Conservation (phyloP, 352 stramenopile species). For the Globisporangium lucens region DNA sequence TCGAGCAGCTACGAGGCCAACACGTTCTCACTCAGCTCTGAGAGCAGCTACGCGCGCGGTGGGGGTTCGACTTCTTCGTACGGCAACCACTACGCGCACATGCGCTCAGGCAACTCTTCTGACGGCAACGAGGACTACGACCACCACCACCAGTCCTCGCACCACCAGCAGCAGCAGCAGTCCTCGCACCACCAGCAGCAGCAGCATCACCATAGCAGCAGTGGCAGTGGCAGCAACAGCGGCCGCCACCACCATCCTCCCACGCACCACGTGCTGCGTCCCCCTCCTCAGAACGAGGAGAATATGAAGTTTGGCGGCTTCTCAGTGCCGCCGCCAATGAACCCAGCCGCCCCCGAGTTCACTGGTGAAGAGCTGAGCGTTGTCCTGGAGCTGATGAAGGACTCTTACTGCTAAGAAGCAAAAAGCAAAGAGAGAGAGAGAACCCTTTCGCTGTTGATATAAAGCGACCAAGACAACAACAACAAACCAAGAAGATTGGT, state of each 20-base stretch:
- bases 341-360: constrained; percentile 65
- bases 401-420: constrained; percentile 39
- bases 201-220: constrained; percentile 39
- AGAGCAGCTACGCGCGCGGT: constrained; percentile 21
- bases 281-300: constrained; percentile 42
- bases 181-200: constrained; percentile 58
- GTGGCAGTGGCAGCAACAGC: constrained; percentile 28
- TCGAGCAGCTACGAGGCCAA: constrained; percentile 17
- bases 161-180: constrained; percentile 21
- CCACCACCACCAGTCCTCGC: constrained; percentile 6
- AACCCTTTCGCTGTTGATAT: constrained; percentile 11
- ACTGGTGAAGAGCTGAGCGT: constrained; percentile 75
- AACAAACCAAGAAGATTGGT: neutral
- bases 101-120: constrained; percentile 26
- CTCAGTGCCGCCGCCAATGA: constrained; percentile 55
- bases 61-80: constrained; percentile 11
- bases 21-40: constrained; percentile 26
- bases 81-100: constrained; percentile 29
- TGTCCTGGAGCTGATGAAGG: constrained; percentile 81
- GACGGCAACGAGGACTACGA: constrained; percentile 37
- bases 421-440: no score
- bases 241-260: constrained; percentile 35
- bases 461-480: constrained; percentile 11
- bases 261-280: constrained; percentile 54
- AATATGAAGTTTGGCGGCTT: constrained; percentile 50